Conservation (phyloP, 2,329 filamentous ascomycete genomes). For the Nannizziopsis arthrosporioides region DNA sequence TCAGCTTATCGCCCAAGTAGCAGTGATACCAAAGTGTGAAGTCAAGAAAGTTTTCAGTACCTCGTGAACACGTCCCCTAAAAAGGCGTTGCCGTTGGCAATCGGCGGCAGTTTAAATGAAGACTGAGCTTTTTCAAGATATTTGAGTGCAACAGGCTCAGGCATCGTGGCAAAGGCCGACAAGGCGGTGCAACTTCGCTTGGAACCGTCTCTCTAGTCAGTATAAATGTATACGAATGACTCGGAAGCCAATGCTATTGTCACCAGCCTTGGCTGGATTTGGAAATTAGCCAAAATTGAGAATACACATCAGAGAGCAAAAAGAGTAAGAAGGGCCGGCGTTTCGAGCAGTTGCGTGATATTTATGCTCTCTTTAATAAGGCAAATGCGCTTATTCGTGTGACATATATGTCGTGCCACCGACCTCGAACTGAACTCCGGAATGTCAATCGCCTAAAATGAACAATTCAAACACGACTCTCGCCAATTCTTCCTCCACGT, state of each 20-base stretch:
- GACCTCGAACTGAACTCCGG: no score
- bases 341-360: no score
- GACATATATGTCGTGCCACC: no score
- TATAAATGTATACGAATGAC: not conserved
- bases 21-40: not conserved
- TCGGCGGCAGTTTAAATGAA: slow-evolving; percentile 51
- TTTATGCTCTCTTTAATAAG: no score
- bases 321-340: no score
- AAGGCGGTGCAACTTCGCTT: not conserved
- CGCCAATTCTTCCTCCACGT: no score
- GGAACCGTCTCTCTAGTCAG: not conserved
- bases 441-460: no score
- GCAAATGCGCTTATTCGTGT: no score
- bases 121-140: slow-evolving; percentile 49
- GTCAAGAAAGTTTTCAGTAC: slow-evolving; percentile 22
- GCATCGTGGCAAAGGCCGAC: slow-evolving; percentile 6
- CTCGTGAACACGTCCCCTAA: slow-evolving; percentile 51
- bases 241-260: not conserved
- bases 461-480: no score
- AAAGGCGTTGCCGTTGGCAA: slow-evolving; percentile 57
- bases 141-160: slow-evolving; percentile 31
- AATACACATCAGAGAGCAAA: no score
- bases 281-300: no score
- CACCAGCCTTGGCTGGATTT: no score
- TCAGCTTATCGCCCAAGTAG: not conserved